A percentile compares a stretch with the other conserved stretches of the same genome.
Conservation (phyloP, 1,139 yeast species). For the Keqinozyma sinolaborantium region DNA sequence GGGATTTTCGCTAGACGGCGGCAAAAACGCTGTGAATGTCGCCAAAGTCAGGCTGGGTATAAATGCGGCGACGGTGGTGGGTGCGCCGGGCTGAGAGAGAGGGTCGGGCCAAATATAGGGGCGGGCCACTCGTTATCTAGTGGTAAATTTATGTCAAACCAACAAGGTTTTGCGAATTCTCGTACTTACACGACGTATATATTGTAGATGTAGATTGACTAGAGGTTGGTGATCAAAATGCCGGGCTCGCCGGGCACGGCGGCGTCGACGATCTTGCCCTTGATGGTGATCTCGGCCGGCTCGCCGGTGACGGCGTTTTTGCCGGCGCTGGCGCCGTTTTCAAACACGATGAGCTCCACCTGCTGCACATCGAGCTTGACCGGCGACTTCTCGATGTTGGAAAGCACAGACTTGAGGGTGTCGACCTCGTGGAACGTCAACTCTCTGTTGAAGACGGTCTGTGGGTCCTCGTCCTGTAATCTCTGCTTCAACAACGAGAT, state of each 20-base stretch:
- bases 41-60: too few species aligned
- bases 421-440: conserved; percentile 77
- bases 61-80: too few species aligned
- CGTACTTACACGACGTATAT: too few species aligned
- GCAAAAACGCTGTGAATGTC: too few species aligned
- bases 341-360: conserved; percentile 54
- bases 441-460: conserved; percentile 82
- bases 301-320: conserved; percentile 66
- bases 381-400: conserved; percentile 61
- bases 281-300: conserved; percentile 57
- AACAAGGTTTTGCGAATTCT: too few species aligned
- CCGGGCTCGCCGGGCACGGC: conserved; percentile 97
- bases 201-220: too few species aligned
- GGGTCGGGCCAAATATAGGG: too few species aligned
- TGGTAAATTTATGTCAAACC: too few species aligned
- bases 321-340: conserved; percentile 61
- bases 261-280: conserved; percentile 69
- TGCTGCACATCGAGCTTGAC: conserved; percentile 56
- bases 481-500: conserved; percentile 82
- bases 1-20: too few species aligned
- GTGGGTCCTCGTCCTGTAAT: conserved; percentile 63
- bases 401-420: conserved; percentile 54
- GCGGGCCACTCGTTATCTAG: too few species aligned
- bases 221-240: conserved; percentile 62
- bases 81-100: too few species aligned